Conservation (phyloP, 2,329 filamentous ascomycete species). For the Zasmidium citrigriseum region DNA sequence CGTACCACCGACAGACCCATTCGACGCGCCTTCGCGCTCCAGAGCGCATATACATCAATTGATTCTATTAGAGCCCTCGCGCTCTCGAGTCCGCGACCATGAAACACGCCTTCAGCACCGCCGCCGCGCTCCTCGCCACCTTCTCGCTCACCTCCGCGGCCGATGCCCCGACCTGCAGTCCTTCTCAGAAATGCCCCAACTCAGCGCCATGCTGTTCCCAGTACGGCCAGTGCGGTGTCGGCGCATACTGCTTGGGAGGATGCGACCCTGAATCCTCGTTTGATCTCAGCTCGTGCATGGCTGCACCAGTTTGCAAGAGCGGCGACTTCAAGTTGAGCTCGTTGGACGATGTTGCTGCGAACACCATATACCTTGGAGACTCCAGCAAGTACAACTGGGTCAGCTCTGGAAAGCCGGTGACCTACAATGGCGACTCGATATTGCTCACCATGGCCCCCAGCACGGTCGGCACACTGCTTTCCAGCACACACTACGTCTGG, state of each 20-base stretch:
- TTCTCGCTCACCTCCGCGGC: conserved; percentile 30
- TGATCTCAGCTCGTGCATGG: conserved; percentile 79
- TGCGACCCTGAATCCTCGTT: conserved; percentile 88
- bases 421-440: conserved; percentile 64
- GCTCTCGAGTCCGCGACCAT: conserved; percentile 18
- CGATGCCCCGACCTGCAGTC: conserved; percentile 32
- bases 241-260: conserved; percentile 92
- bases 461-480: conserved; percentile 83
- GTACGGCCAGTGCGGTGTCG: conserved; percentile 89
- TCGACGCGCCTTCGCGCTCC: neutral
- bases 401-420: conserved; percentile 72
- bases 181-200: conserved; percentile 32
- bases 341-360: conserved; percentile 68
- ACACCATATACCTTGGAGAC: conserved; percentile 85
- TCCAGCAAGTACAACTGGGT: conserved; percentile 82
- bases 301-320: conserved; percentile 77
- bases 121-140: conserved; percentile 34
- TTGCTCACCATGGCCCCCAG: conserved; percentile 87
- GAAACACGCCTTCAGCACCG: conserved; percentile 29
- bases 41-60: neutral
- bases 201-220: conserved; percentile 47
- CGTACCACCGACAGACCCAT: neutral
- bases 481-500: conserved; percentile 88
- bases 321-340: conserved; percentile 72
- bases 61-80: neutral